Evolutionary conservation across 495 filamentous ascomycete species (phyloP).

Genomic region (Aspergillus funiculosus): DNA sequence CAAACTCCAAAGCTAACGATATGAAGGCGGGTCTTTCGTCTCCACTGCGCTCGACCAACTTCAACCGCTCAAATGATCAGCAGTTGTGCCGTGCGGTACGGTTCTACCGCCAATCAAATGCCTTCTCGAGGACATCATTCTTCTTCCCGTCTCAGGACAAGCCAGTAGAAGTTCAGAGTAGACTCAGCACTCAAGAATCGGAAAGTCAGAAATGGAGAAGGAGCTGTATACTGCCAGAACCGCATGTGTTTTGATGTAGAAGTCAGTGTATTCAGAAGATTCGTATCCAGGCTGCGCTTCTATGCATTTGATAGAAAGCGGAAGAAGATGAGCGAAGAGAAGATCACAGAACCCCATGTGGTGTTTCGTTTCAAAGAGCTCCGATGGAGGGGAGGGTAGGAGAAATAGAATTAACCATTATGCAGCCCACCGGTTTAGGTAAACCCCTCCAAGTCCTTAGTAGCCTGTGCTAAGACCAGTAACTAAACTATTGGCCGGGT

Average conservation of each 20-base stretch:
- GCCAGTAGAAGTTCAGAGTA: slow-evolving; percentile 2
- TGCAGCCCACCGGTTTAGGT: slow-evolving; percentile 11
- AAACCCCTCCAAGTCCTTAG: slow-evolving; percentile 2
- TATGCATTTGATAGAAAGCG: slow-evolving; percentile 4
- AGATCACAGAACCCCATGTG: background rate
- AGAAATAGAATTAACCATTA: slow-evolving; percentile 9
- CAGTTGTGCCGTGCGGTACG: slow-evolving; percentile 2
- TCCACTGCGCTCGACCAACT: background rate
- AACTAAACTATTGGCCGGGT: no score
- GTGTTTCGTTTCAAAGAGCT: slow-evolving; percentile 1
- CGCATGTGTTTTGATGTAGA: no score
- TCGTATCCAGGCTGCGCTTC: background rate
- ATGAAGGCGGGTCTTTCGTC: slow-evolving; percentile 1
- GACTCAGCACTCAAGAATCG: no score
- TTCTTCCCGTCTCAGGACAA: slow-evolving; percentile 2
- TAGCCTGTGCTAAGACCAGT: no score
- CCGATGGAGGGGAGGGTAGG: background rate
- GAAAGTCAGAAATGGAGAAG: slow-evolving; percentile 1
- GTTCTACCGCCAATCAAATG: slow-evolving; percentile 6
- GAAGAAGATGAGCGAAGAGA: background rate
- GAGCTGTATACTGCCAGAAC: background rate
- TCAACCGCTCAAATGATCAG: slow-evolving; percentile 7
- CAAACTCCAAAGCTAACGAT: no score
- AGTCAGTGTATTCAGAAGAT: no score
- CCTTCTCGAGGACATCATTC: background rate